Evolutionary conservation across 129 eudicot genomes (phyloP).

Genomic region (Arctium lappa): DNA sequence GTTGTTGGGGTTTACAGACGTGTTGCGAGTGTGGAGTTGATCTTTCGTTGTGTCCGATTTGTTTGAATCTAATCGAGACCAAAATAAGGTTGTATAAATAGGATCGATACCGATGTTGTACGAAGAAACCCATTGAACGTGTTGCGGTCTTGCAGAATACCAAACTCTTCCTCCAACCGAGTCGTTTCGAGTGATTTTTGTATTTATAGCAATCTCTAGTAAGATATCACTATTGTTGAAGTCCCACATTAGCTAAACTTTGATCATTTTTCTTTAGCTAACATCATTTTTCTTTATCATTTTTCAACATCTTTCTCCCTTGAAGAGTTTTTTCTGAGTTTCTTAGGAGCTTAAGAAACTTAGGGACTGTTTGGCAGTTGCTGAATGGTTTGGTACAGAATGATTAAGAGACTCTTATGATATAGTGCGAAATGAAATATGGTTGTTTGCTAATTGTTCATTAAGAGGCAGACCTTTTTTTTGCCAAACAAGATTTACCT

Average conservation of each 20-base stretch:
- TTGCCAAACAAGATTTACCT: too few species aligned
- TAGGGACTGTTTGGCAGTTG: too few species aligned
- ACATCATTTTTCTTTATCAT: neutral
- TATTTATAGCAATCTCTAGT: too few species aligned
- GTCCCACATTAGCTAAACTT: neutral
- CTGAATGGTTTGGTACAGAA: too few species aligned
- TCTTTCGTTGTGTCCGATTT: constrained; percentile 56
- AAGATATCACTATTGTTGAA: neutral
- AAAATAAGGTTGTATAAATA: constrained; percentile 44
- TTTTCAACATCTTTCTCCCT: neutral
- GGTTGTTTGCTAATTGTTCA: too few species aligned
- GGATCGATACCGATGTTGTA: neutral
- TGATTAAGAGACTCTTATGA: too few species aligned
- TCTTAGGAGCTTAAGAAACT: too few species aligned
- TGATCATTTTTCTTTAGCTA: neutral
- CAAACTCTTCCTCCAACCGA: neutral
- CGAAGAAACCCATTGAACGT: neutral
- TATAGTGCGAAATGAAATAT: too few species aligned
- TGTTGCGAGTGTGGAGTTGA: constrained; percentile 63
- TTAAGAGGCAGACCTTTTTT: too few species aligned
- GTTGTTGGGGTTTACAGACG: constrained; percentile 31
- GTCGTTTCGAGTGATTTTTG: neutral
- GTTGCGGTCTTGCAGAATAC: neutral
- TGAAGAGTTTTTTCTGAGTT: too few species aligned
- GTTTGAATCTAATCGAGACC: constrained; percentile 42